Evolutionary conservation across 495 filamentous ascomycete species (phyloP), one percentile per base, ranked within the genome.

Genomic region (Penicillium coffeae): DNA sequence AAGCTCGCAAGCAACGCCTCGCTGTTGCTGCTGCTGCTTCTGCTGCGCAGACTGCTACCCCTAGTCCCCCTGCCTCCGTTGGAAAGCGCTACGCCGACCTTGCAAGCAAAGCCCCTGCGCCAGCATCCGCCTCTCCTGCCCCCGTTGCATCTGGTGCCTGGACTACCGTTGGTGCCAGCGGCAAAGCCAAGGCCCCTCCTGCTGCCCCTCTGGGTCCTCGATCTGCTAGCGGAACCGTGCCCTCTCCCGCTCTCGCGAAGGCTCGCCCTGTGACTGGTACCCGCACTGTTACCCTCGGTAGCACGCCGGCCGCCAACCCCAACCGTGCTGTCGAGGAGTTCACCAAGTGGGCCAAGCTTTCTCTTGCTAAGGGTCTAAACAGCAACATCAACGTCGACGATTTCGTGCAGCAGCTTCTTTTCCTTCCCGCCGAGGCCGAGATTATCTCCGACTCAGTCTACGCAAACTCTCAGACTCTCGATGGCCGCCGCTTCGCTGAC

Each of bases 11-110:
- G 76, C 83, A 84, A 55, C 80, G 81, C 36, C 63, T 76, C 39
- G 78, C 77, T 14, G 70, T 73, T 14, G 81, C 82, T n/a, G 73
- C 82, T n/a, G 73, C 74, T 5, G 73, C 78, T 12, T 78, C 76
- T 9, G 73, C 76, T 27, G 77, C 82, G 0, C 65, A 65, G 42
- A 57, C 62, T 18, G 59, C 57, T 7, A 71, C 78, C 3, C 61
- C 67, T 8, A 75, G 75, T 54, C 68, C 76, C 21, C 73, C 74
- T 5, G 58, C 76, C n/a, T 68, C 82, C 18, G 72, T 76, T 34
- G 87, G 87, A 14, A 98, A 97, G 71, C 82, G 93, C 14, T 98
- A 98, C 70, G 94, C 93, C 6, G 91, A 97, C 62, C 83, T 98
- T 30, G 94, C 94, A 16, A 82, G 89, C 71, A 96, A 96, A 71